A percentile compares a stretch with the other conserved stretches of the same genome.
phyloP scores from a whole-genome alignment of 257 asterid genomes.

The Mitragyna speciosa region DNA sequence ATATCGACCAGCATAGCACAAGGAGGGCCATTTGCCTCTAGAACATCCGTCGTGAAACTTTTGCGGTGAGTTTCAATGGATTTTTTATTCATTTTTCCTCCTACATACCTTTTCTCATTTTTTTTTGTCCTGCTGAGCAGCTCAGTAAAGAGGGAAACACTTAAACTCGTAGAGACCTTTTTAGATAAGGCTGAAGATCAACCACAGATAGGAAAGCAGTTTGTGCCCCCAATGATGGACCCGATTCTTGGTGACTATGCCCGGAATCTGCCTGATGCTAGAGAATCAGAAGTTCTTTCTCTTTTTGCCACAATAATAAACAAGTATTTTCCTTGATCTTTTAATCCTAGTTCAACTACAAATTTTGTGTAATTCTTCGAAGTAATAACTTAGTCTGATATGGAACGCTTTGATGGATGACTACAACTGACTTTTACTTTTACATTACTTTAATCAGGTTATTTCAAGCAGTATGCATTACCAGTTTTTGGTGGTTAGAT shows the following conservation, averaged over 20 bases:
- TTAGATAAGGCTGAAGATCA: conserved; percentile 95
- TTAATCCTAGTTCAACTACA: not conserved
- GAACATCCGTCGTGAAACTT: conserved; percentile 85
- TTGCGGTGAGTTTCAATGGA: conserved; percentile 57
- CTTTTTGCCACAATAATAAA: conserved; percentile 95
- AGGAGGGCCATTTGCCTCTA: conserved; percentile 96
- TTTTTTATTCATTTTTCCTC: conserved; percentile 1
- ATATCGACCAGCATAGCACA: conserved; percentile 87
- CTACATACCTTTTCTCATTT: conserved; percentile 11
- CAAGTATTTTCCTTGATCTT: conserved; percentile 54
- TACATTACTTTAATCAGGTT: not conserved
- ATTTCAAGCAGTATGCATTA: not conserved
- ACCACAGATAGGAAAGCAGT: conserved; percentile 84
- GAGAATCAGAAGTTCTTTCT: conserved; percentile 98
- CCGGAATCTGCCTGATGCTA: conserved; percentile 95
- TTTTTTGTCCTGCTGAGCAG: conserved; percentile 44
- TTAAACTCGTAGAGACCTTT: conserved; percentile 94
- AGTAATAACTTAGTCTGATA: not conserved
- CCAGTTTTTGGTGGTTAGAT: not conserved
- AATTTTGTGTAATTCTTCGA: conserved; percentile 1
- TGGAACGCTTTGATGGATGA: not conserved
- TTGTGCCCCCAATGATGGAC: conserved; percentile 99
- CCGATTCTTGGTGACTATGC: conserved; percentile 96
- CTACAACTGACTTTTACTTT: not conserved
- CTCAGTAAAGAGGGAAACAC: conserved; percentile 93